Evolutionary conservation across 768 basidiomycete species (phyloP), one percentile per base, ranked within the genome.

Genomic region (Omphalotus guepiniiformis): DNA sequence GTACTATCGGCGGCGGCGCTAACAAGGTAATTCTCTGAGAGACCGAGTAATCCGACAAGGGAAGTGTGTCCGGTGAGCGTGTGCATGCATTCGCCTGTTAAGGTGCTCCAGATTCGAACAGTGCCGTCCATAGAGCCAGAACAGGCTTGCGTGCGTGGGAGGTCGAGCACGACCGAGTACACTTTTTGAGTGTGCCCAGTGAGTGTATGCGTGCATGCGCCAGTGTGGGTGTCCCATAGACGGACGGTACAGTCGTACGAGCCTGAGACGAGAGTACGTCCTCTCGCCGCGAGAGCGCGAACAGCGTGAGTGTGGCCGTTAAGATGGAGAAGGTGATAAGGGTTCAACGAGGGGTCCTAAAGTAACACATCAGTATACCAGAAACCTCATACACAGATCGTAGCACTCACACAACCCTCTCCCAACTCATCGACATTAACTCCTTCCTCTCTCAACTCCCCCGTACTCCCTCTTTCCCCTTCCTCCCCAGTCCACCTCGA

Each of bases 51-150:
- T 8, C 96, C 96, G 35, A 99, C 95, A 40, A 99, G 82, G 3
- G 93, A 95, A 0, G 89, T 93, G 59, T 99, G 95, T 0, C 95
- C 95, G 4, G 84, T 83, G 19, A 98, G 74, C 2, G 83, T 82
- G 58, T 90, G 83, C 26, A 83, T 75, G 50, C 85, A 89, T 58
- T 83, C 75, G 0, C 95, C 95, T 2, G 78, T 91, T 42, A 75
- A 78, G 28, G 95, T 72, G 56, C 88, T 86, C 95, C 95, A 99
- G 28, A 99, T 82, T 40, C 91, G 89, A 52, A 98, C 94, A 2
- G 92, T 94, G 38, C 92, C 89, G 64, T 98, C 95, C 94, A 97
- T 95, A 3, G 94, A 97, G 6, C 95, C 95, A 2, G 96, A 98
- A 55, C 91, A 93, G 22, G 92, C 92, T 61, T 93, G 89, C 45